Conservation (phyloP, 2,329 filamentous ascomycete species). For the Ophiosphaerella korrae region DNA sequence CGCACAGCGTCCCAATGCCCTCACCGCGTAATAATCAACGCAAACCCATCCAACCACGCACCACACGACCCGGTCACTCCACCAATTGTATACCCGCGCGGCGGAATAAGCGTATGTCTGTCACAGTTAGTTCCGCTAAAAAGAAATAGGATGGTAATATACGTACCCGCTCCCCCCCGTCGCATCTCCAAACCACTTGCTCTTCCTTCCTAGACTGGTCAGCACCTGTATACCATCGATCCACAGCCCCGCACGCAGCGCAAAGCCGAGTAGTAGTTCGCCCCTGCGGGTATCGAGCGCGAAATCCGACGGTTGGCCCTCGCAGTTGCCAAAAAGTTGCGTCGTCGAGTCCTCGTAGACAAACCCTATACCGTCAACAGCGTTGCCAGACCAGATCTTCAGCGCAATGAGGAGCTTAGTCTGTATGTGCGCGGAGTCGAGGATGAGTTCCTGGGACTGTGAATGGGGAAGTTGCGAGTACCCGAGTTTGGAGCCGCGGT, state of each 20-base stretch:
- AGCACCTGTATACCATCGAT: conserved; percentile 89
- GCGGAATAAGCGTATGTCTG: conserved; percentile 87
- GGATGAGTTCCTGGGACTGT: conserved; percentile 72
- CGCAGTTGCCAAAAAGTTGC: conserved; percentile 84
- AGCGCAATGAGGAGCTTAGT: conserved; percentile 77
- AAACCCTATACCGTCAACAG: conserved; percentile 88
- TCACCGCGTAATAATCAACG: conserved; percentile 73
- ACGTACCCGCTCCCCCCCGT: conserved; percentile 82
- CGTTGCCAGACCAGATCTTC: conserved; percentile 75
- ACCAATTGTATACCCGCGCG: conserved; percentile 84
- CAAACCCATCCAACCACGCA: conserved; percentile 83
- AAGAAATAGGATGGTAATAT: neutral
- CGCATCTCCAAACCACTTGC: conserved; percentile 81
- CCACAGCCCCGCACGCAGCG: conserved; percentile 77
- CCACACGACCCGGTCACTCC: conserved; percentile 84
- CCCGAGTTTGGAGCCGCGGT: conserved; percentile 75
- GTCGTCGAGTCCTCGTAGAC: conserved; percentile 84
- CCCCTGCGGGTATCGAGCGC: conserved; percentile 81
- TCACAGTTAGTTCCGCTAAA: conserved; percentile 24
- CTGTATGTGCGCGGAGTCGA: conserved; percentile 66
- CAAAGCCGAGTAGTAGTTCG: conserved; percentile 87
- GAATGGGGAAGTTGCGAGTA: conserved; percentile 72
- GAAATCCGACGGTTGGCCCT: conserved; percentile 74
- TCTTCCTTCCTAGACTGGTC: conserved; percentile 86
- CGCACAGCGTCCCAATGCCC: neutral